A percentile compares a stretch with the other conserved stretches of the same genome.
Conservation (phyloP, 257 asterid species). For the Lycium barbarum region DNA sequence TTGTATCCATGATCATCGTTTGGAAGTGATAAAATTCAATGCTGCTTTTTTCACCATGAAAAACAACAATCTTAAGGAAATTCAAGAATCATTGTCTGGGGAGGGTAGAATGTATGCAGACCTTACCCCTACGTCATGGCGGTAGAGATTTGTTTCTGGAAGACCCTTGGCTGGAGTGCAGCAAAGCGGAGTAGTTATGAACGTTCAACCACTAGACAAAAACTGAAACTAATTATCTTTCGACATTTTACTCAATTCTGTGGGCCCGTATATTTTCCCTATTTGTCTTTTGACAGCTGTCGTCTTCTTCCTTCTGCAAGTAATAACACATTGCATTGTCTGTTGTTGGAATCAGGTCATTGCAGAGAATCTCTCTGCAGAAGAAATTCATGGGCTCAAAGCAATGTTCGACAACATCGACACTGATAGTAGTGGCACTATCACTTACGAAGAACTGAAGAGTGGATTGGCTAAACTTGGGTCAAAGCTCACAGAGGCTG, state of each 20-base stretch:
- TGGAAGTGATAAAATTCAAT: no score
- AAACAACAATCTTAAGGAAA: neutral
- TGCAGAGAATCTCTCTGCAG: slow-evolving; percentile 81
- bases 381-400: slow-evolving; percentile 89
- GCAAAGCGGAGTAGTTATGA: neutral
- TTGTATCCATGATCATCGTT: neutral
- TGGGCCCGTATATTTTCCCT: neutral
- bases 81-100: neutral
- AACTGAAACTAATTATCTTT: neutral
- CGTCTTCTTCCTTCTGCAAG: slow-evolving; percentile 26
- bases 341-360: slow-evolving; percentile 57
- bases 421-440: slow-evolving; percentile 84
- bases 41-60: neutral
- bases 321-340: neutral
- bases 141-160: no score
- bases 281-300: neutral
- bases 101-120: no score
- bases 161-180: no score
- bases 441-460: slow-evolving; percentile 86
- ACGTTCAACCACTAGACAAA: neutral
- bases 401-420: slow-evolving; percentile 86
- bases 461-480: slow-evolving; percentile 81
- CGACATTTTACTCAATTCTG: neutral
- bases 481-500: slow-evolving; percentile 84
- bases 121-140: no score